Evolutionary conservation across 2,329 filamentous ascomycete genomes (phyloP), one percentile per base, ranked within the genome.

Genomic region (Furcasterigmium furcatum): DNA sequence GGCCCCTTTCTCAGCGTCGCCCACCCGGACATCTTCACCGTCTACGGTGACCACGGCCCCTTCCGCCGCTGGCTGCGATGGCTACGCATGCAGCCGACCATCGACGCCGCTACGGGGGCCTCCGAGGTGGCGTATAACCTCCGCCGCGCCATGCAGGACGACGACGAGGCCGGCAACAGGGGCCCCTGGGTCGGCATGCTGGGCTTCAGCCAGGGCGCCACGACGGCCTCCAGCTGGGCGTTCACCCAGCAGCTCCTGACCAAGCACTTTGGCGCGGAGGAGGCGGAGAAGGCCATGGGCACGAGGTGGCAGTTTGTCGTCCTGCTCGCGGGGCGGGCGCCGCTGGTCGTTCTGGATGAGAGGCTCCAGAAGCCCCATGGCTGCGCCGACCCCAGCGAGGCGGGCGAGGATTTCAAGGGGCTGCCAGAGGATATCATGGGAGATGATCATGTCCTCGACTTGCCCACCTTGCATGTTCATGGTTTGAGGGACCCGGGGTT

Each of bases 401-500:
- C 56, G 27, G 55, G 51, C 18, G 56, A 60, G 34, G 58, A 62
- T 12, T 66, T 80, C 21, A 65, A 62, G 20, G 72, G 74, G 36
- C 70, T 71, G 19, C 70, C 70, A 38, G 59, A 64, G 35, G 68
- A 74, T 21, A 66, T 72, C 13, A 52, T 54, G 20, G 57, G 56
- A 4, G 62, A 52, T 29, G 70, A 71, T n/a, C 71, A 76, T 55
- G 51, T 79, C 20, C 58, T 86, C 46, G 66, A 59, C 22, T 54
- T 82, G 39, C 83, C 83, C 24, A 86, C 84, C 1, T 60, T 88
- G 5, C 85, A 88, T 65, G 81, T 88, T 1, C 84, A 88, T 64
- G 85, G 85, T 0, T 53, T 82, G 49, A 66, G 68, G 16, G 82
- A 86, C 62, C 70, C 75, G 1, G 82, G 81, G 0, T 56, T 90